phyloP scores from a whole-genome alignment of 2,329 filamentous ascomycete genomes.

The Didymella keratinophila region DNA sequence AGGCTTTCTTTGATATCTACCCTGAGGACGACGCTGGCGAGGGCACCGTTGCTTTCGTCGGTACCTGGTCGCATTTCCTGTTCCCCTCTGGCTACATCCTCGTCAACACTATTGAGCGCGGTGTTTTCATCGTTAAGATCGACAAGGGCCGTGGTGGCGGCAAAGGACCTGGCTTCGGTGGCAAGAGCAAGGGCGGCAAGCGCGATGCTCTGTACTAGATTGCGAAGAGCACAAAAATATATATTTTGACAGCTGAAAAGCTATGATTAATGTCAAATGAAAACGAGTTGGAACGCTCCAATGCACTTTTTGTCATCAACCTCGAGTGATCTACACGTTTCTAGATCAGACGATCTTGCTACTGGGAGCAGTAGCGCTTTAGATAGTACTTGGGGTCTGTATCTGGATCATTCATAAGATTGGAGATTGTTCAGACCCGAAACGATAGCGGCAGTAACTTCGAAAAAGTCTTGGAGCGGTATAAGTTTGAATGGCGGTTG shows the following conservation, averaged over 20 bases:
- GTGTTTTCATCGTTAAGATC: conserved; percentile 49
- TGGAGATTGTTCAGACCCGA: too few species aligned
- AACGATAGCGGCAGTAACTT: too few species aligned
- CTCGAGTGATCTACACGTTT: too few species aligned
- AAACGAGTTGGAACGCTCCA: background rate
- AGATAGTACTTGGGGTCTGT: too few species aligned
- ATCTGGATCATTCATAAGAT: too few species aligned
- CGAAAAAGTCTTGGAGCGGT: too few species aligned
- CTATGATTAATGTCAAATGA: conserved; percentile 9
- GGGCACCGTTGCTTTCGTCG: conserved; percentile 52
- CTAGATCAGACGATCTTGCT: too few species aligned
- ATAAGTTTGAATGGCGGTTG: too few species aligned
- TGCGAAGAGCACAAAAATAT: background rate
- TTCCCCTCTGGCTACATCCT: conserved; percentile 48
- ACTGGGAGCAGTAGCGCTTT: too few species aligned
- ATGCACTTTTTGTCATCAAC: background rate
- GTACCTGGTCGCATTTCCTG: conserved; percentile 53
- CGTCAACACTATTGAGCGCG: conserved; percentile 51
- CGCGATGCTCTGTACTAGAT: conserved; percentile 9
- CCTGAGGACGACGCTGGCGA: conserved; percentile 51
- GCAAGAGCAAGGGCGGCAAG: conserved; percentile 27
- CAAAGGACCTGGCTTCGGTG: conserved; percentile 30
- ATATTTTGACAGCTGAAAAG: conserved; percentile 1
- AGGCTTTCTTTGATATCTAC: conserved; percentile 54
- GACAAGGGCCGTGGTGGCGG: conserved; percentile 33